Evolutionary conservation across 441 rosid genomes (phyloP), one percentile per base, ranked within the genome.

Genomic region (Pelargonium fulgidum): DNA sequence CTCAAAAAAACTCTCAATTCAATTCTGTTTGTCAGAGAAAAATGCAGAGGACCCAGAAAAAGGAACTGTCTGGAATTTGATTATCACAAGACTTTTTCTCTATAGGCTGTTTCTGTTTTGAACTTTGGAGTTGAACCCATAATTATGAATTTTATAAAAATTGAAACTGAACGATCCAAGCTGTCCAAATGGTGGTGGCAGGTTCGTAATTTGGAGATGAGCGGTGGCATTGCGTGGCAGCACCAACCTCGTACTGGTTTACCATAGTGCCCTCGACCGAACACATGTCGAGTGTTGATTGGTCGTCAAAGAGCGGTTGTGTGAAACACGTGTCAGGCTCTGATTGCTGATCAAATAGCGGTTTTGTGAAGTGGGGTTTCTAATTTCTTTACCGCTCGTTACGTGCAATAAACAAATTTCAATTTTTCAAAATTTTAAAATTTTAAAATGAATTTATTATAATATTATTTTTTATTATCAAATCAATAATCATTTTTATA

Each of bases 221-320:
- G 17, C 22, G 62, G n/a, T 16, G 62, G 22, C 9, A 17, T 56
- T 10, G 12, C 62, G 11, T 29, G 62, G 62, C 19, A 17, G 26
- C 62, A 56, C 62, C 9, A 56, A 56, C 62, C 62, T 56, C 62
- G 62, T 56, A 56, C 62, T 56, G 62, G 10, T 17, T 56, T 56
- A 56, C 62, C 62, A 17, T 7, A 56, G 12, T 8, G 62, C 62
- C 62, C 62, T 56, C 8, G 9, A 22, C 7, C 7, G 0, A 11
- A 56, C 11, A 7, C 62, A 29, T 56, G 62, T 56, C 62, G 4
- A 17, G 26, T 19, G 0, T 29, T 29, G 36, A 29, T 29, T 29
- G 5, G 36, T 29, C 0, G 4, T 29, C 3, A 29, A 29, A 3
- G 3, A 29, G 36, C 36, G 36, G 36, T 29, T 29, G 3, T 29